phyloP scores from a whole-genome alignment of 2,329 filamentous ascomycete genomes.

The Penicillium carneum region DNA sequence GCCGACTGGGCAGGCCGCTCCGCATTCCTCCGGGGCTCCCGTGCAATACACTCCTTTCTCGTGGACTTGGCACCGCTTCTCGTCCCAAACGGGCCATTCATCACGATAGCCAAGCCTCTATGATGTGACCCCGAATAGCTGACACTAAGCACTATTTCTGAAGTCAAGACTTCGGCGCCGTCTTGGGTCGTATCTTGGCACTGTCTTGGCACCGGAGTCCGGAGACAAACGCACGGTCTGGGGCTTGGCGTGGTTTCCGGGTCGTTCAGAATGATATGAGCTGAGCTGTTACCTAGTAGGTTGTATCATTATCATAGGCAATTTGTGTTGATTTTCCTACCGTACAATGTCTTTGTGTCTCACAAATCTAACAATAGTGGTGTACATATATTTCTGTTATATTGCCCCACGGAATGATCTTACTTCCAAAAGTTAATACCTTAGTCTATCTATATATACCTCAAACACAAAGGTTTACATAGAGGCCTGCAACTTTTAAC shows the following conservation, averaged over 20 bases:
- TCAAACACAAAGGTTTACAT: not conserved
- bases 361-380: not conserved
- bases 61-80: slow-evolving; percentile 10
- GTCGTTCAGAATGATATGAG: not conserved
- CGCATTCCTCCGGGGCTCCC: slow-evolving; percentile 16
- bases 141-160: slow-evolving; percentile 15
- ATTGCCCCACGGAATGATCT: not conserved
- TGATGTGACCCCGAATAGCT: not conserved
- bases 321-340: not conserved
- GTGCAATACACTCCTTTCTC: slow-evolving; percentile 22
- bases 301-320: not conserved
- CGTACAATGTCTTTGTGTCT: not conserved
- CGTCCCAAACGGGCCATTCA: not conserved
- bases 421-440: too few relatives aligned
- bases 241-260: slow-evolving; percentile 21
- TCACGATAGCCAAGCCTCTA: not conserved
- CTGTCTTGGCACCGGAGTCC: slow-evolving; percentile 35
- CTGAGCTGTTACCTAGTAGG: not conserved
- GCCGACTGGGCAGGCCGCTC: not conserved
- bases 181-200: slow-evolving; percentile 36
- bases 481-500: not conserved
- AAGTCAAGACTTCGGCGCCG: slow-evolving; percentile 18
- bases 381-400: not conserved
- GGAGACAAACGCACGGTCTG: slow-evolving; percentile 18
- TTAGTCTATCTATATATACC: not conserved